These are phyloP conservation scores for Aspergillus alliaceus DNA, from an alignment of 2,329 filamentous ascomycete species.

Conservation along the genomic window DNA sequence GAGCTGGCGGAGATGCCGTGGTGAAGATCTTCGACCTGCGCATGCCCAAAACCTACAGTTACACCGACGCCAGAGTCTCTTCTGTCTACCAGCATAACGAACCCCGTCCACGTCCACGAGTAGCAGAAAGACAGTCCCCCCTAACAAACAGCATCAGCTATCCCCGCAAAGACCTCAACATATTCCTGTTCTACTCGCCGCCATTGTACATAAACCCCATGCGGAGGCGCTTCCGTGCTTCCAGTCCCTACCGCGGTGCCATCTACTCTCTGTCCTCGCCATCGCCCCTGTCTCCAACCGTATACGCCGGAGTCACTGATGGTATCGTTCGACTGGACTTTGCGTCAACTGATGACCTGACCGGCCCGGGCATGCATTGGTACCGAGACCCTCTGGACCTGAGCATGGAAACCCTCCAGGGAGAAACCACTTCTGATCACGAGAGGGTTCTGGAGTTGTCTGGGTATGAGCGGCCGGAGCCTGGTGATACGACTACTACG, in stretches of 20 bases:
- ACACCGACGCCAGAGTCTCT: slow-evolving; percentile 26
- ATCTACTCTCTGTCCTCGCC: slow-evolving; percentile 48
- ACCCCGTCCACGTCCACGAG: background rate
- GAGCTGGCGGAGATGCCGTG: slow-evolving; percentile 57
- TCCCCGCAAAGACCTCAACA: slow-evolving; percentile 40
- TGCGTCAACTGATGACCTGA: slow-evolving; percentile 44
- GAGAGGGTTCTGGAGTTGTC: slow-evolving; percentile 38
- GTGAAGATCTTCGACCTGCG: slow-evolving; percentile 65
- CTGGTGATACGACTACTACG: slow-evolving; percentile 29
- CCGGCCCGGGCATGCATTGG: slow-evolving; percentile 31
- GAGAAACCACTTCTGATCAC: background rate
- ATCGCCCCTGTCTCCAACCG: slow-evolving; percentile 44
- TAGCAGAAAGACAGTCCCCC: no score
- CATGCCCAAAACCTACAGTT: slow-evolving; percentile 41
- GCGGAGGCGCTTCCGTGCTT: slow-evolving; percentile 15
- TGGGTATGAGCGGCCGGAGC: slow-evolving; percentile 45
- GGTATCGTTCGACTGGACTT: slow-evolving; percentile 46
- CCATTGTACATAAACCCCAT: slow-evolving; percentile 13
- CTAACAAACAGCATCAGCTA: slow-evolving; percentile 1
- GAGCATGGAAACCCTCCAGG: slow-evolving; percentile 18
- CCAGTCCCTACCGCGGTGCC: slow-evolving; percentile 41
- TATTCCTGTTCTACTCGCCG: slow-evolving; percentile 40
- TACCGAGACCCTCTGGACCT: slow-evolving; percentile 33
- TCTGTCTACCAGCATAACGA: background rate
- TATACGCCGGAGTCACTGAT: slow-evolving; percentile 47